Evolutionary conservation across 768 basidiomycete genomes (phyloP).

Genomic region (Boletus sp.): DNA sequence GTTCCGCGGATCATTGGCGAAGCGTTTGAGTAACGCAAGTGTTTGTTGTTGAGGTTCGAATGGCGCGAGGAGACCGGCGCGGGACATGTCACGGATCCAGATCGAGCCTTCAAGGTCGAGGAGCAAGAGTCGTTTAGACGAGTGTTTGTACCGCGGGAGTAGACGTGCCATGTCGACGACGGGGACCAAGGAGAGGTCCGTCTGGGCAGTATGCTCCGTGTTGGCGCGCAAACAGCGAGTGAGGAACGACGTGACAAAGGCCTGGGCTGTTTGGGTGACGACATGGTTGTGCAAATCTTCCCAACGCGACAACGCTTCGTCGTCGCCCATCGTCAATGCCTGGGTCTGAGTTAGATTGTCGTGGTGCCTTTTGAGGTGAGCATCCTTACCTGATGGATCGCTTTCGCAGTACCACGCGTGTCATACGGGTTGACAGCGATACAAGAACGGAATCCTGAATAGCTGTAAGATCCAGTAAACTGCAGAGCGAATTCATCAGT

Average conservation of each 20-base stretch:
- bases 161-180: slow-evolving; percentile 47
- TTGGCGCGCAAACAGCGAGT: slow-evolving; percentile 70
- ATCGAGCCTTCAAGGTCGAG: slow-evolving; percentile 80
- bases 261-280: slow-evolving; percentile 81
- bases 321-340: slow-evolving; percentile 76
- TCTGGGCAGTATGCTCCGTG: slow-evolving; percentile 54
- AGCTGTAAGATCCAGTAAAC: slow-evolving; percentile 87
- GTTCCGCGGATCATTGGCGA: slow-evolving; percentile 65
- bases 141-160: slow-evolving; percentile 67
- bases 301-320: slow-evolving; percentile 75
- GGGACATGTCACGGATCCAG: slow-evolving; percentile 62
- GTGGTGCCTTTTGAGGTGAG: neutral
- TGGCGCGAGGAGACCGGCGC: slow-evolving; percentile 41
- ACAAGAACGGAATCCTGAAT: slow-evolving; percentile 83
- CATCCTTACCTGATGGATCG: slow-evolving; percentile 53
- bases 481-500: slow-evolving; percentile 23
- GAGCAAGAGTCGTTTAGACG: slow-evolving; percentile 61
- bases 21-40: slow-evolving; percentile 50
- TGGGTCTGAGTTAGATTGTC: slow-evolving; percentile 9
- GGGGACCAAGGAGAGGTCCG: slow-evolving; percentile 35
- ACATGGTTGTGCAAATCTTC: slow-evolving; percentile 86
- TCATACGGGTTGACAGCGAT: slow-evolving; percentile 89
- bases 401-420: slow-evolving; percentile 76
- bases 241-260: slow-evolving; percentile 79
- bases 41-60: slow-evolving; percentile 40